phyloP scores from a whole-genome alignment of 2,329 filamentous ascomycete species.

The Cladosporium austrohemisphaericum region DNA sequence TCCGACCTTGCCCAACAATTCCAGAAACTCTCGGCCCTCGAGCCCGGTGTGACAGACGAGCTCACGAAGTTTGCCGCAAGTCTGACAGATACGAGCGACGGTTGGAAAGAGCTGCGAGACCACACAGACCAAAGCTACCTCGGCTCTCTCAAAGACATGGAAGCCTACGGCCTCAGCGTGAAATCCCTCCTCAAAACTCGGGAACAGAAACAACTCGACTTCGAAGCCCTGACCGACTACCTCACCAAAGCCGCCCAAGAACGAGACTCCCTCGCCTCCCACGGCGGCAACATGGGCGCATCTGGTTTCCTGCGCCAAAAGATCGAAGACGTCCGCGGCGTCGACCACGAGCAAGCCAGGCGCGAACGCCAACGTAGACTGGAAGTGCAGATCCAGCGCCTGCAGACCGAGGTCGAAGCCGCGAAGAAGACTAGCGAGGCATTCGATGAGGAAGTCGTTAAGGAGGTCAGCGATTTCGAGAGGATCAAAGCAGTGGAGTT shows the following conservation, averaged over 20 bases:
- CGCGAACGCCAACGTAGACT: constrained; percentile 84
- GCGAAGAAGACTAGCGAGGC: constrained; percentile 83
- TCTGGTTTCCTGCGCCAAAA: constrained; percentile 88
- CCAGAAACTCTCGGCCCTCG: constrained; percentile 83
- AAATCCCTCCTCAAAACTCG: constrained; percentile 86
- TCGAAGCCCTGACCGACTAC: constrained; percentile 92
- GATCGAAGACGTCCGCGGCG: constrained; percentile 92
- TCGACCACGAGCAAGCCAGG: constrained; percentile 89
- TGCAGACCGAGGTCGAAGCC: constrained; percentile 83
- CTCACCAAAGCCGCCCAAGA: constrained; percentile 86
- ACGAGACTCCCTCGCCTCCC: constrained; percentile 71
- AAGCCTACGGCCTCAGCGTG: constrained; percentile 82
- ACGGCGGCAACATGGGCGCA: constrained; percentile 57
- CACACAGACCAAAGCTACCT: constrained; percentile 95
- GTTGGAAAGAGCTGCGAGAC: constrained; percentile 77
- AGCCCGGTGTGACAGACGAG: constrained; percentile 78
- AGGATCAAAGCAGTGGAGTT: constrained; percentile 94
- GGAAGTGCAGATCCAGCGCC: constrained; percentile 86
- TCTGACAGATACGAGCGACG: constrained; percentile 76
- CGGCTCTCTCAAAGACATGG: constrained; percentile 88
- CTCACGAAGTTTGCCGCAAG: constrained; percentile 83
- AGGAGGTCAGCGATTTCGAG: constrained; percentile 91
- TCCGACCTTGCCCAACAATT: constrained; percentile 89
- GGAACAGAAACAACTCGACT: constrained; percentile 97
- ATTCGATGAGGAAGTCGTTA: constrained; percentile 94